Evolutionary conservation across 2,329 filamentous ascomycete genomes (phyloP).

Genomic region (Epichloe bromicola): DNA sequence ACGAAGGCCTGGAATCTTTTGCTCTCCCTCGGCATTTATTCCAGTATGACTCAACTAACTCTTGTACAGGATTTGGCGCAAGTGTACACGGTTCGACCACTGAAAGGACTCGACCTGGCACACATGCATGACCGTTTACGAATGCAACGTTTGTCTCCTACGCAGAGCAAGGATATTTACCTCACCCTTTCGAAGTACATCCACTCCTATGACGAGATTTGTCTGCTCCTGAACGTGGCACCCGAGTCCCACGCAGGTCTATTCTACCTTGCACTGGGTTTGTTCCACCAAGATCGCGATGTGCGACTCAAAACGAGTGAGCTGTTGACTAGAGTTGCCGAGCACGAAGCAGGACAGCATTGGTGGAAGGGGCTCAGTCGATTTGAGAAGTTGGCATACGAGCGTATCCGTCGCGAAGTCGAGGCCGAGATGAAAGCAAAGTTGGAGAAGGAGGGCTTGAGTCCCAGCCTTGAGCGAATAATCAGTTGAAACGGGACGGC

Average conservation of each 20-base stretch:
- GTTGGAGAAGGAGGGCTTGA: constrained; percentile 31
- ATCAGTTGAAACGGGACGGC: constrained; percentile 28
- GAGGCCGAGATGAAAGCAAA: constrained; percentile 38
- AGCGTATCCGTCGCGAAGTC: constrained; percentile 58
- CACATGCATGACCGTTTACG: constrained; percentile 88
- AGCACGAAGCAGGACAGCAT: constrained; percentile 82
- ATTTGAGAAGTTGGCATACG: constrained; percentile 79
- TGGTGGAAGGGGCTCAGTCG: constrained; percentile 81
- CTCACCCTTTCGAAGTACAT: constrained; percentile 64
- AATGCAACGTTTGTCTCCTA: constrained; percentile 62
- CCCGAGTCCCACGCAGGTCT: constrained; percentile 78
- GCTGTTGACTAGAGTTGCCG: constrained; percentile 66
- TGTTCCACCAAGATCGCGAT: constrained; percentile 79
- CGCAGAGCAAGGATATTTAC: constrained; percentile 75
- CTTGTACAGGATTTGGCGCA: constrained; percentile 46
- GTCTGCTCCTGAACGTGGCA: constrained; percentile 67
- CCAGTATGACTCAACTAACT: background rate
- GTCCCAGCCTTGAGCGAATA: constrained; percentile 30
- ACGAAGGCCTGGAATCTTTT: background rate
- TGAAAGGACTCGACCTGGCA: constrained; percentile 74
- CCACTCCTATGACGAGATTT: constrained; percentile 73
- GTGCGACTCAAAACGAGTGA: constrained; percentile 68
- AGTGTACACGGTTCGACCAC: constrained; percentile 49
- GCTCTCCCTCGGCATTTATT: background rate
- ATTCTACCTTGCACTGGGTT: constrained; percentile 79